Base-by-base conservation (phyloP, 2,329 filamentous ascomycete genomes). In the Penicillium sp. region DNA sequence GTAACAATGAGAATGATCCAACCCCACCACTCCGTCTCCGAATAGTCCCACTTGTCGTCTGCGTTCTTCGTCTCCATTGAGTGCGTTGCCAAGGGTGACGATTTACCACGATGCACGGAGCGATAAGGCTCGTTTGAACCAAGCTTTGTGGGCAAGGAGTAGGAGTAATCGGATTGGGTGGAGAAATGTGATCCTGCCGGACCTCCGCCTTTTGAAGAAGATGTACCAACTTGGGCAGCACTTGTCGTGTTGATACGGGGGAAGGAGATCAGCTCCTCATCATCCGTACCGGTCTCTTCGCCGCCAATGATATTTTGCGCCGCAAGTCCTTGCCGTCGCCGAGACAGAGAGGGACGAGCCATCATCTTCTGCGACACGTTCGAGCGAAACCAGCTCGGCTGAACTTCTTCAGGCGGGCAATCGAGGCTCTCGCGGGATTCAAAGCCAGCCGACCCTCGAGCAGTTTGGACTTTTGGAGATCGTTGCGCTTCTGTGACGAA, bases 11-110 rank as follows among this genome's bases (percentile, higher is more conserved):
- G 75, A 41, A 98, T 85, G 6, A 95, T 85, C 89, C 91, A 98
- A 0, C 93, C 93, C 91, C 93, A 98, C 84, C 88, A 95, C 61
- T 93, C 90, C 0, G 93, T 98, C 72, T 96, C 90, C 37, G 85
- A 82, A 64, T 97, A 96, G 70, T 95, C 88, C 84, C 89, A 93
- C 50, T 53, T 76, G 68, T 50, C 77, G 69, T 50, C 75, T 69
- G 46, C 75, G 47, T 47, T 63, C 39, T 57, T 61, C 45, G 64
- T 63, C 39, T 65, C 62, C 6, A 58, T 59, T 11, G 54, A 53
- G 56, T 56, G 71, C 51, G 63, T 67, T 54, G 58, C 67, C 43
- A 71, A 61, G 5, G 69, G 68, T 4, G 70, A 60, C 12, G 57
- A 68, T 54, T 69, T 70, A 28, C 64, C 61, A 29, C 65, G 65